Base-by-base conservation (phyloP, 2,329 filamentous ascomycete genomes). In the Alternaria sp. region DNA sequence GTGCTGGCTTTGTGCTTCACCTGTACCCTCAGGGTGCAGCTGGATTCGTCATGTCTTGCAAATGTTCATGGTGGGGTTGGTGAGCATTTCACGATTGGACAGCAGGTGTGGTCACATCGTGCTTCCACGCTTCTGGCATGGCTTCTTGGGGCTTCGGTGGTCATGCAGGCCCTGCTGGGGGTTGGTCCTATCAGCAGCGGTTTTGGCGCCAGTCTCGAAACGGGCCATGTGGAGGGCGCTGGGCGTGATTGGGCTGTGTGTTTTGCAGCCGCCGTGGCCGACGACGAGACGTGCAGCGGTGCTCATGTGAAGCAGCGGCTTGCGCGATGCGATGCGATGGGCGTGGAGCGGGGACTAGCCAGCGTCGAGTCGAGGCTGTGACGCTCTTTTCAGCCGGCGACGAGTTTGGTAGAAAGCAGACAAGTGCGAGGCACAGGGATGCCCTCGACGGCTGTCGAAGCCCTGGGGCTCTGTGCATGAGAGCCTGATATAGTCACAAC, bases 211-310 rank as follows among this genome's bases (percentile, higher is more conserved):
- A 64, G 71, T 68, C 64, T 67, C 61, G 67, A 72, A 71, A 71
- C 28, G 21, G 43, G 26, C 54, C 62, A 64, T 65, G 65, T 70
- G 71, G 57, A 61, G 37, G 63, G 60, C 10, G 47, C 20, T 23
- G 43, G 47, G 56, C 51, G 14, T 70, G 70, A 76, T 77, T 77
- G 75, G 75, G 51, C 51, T 62, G 9, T 56, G 62, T 75, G 75
- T 77, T 76, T 76, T 60, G 47, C 73, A 76, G 66, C 66, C 75
- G 73, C 75, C 64, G 66, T 57, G 62, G 59, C 53, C 63, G 65
- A 64, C 66, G 57, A 61, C 56, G 46, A 44, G 41, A 43, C 60
- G 53, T 66, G 60, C 66, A 66, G 68, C 67, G 65, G 37, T 68
- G 64, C 69, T 54, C 56, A 59, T 72, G 61, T 64, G 62, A 50